Conservation (phyloP, 2,329 filamentous ascomycete genomes). For the Exophiala spinifera region DNA sequence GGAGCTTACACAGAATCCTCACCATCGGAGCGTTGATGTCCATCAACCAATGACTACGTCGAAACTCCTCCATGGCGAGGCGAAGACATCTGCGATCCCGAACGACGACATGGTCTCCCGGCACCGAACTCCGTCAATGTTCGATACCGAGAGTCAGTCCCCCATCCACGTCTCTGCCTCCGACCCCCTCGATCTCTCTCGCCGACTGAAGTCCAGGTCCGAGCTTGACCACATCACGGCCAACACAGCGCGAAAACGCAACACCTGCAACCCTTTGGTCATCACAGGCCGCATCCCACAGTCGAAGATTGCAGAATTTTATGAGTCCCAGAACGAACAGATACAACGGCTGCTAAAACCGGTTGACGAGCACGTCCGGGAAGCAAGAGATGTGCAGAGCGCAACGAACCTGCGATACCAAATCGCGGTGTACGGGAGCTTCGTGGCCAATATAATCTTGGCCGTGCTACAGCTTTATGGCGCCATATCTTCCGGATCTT, state of each 20-base stretch:
- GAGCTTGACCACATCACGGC: conserved; percentile 76
- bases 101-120: conserved; percentile 21
- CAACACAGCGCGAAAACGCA: conserved; percentile 75
- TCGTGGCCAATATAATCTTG: conserved; percentile 76
- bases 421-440: conserved; percentile 63
- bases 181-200: conserved; percentile 78
- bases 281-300: conserved; percentile 34
- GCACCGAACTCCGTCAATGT: conserved; percentile 27
- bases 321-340: conserved; percentile 86
- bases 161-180: conserved; percentile 62
- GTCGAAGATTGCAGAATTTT: conserved; percentile 72
- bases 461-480: conserved; percentile 83
- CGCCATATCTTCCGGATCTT: conserved; percentile 79
- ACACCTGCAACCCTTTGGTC: conserved; percentile 44
- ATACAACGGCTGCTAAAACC: conserved; percentile 89
- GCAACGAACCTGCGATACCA: conserved; percentile 69
- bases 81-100: conserved; percentile 25
- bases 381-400: conserved; percentile 74
- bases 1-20: conserved; percentile 22
- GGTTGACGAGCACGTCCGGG: conserved; percentile 83
- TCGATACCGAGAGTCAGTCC: conserved; percentile 47
- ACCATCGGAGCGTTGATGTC: conserved; percentile 9
- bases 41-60: conserved; percentile 5
- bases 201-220: conserved; percentile 70
- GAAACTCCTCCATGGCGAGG: conserved; percentile 23